A percentile compares a stretch with the other conserved stretches of the same genome.
These are phyloP conservation scores for Thielaviopsis populi DNA, from an alignment of 2,329 filamentous ascomycete species.

Conservation along the genomic window DNA sequence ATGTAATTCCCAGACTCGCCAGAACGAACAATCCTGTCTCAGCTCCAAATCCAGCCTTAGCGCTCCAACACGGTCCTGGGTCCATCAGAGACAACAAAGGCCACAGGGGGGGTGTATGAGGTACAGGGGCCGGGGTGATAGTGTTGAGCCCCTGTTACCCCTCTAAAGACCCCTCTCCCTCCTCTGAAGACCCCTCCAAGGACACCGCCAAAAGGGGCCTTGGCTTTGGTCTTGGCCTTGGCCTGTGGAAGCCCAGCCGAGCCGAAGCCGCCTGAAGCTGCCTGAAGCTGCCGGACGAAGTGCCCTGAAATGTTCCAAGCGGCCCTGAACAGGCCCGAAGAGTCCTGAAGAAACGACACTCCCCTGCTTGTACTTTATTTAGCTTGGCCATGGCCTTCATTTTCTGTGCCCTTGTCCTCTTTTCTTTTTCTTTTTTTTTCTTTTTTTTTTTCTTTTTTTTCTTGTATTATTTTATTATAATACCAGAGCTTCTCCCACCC, in stretches of 20 bases:
- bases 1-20: not conserved
- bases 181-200: not conserved
- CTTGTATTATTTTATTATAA: constrained; percentile 7
- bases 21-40: not conserved
- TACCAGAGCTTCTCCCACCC: constrained; percentile 10
- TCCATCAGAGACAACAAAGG: not conserved
- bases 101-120: not conserved
- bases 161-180: not conserved
- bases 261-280: not conserved
- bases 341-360: not conserved
- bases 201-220: not conserved
- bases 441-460: not conserved
- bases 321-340: not conserved
- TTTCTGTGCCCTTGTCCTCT: not conserved
- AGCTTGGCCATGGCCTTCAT: not conserved
- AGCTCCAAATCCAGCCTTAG: not conserved
- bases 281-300: not conserved
- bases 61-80: not conserved
- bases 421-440: not conserved
- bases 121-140: not conserved
- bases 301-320: too few relatives aligned
- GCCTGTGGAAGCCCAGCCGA: not conserved
- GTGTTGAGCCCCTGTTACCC: not conserved
- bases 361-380: not conserved
- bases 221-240: not conserved